Conservation (phyloP, 2,329 filamentous ascomycete genomes). For the Hypoxylon sp. region DNA sequence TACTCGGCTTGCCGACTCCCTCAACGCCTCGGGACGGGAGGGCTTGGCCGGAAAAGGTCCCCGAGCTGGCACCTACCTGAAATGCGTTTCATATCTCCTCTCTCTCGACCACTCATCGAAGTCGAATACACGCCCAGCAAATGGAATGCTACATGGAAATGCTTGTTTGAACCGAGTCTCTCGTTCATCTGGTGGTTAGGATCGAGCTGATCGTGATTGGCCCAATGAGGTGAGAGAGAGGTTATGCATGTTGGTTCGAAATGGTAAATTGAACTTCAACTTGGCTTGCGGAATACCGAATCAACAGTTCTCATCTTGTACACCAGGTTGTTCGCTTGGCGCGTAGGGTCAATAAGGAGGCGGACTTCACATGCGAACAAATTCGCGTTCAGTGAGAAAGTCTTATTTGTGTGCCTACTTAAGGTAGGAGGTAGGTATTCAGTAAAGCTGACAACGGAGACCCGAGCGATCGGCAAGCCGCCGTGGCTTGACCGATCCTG, state of each 20-base stretch:
- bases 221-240: slow-evolving; percentile 6
- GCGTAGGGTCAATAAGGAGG: slow-evolving; percentile 4
- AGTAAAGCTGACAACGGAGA: not conserved
- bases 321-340: not conserved
- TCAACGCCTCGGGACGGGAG: slow-evolving; percentile 10
- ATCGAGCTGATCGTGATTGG: not conserved
- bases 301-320: not conserved
- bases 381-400: not conserved
- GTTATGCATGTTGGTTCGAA: slow-evolving; percentile 39
- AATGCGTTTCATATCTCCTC: slow-evolving; percentile 6
- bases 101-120: not conserved
- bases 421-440: too few species aligned
- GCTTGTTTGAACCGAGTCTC: slow-evolving; percentile 7
- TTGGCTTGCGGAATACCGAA: not conserved
- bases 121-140: slow-evolving; percentile 12
- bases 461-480: slow-evolving; percentile 28
- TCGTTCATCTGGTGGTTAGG: not conserved
- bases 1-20: slow-evolving; percentile 32
- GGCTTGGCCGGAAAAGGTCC: slow-evolving; percentile 2
- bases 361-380: not conserved
- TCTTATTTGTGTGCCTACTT: not conserved
- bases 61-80: slow-evolving; percentile 14
- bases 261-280: not conserved
- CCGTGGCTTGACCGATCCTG: slow-evolving; percentile 1
- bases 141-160: slow-evolving; percentile 19